Percentiles rank a stretch among this genome's conserved stretches.
These are phyloP conservation scores for Botryotinia convoluta DNA, from an alignment of 2,329 filamentous ascomycete species.

Conservation along the genomic window DNA sequence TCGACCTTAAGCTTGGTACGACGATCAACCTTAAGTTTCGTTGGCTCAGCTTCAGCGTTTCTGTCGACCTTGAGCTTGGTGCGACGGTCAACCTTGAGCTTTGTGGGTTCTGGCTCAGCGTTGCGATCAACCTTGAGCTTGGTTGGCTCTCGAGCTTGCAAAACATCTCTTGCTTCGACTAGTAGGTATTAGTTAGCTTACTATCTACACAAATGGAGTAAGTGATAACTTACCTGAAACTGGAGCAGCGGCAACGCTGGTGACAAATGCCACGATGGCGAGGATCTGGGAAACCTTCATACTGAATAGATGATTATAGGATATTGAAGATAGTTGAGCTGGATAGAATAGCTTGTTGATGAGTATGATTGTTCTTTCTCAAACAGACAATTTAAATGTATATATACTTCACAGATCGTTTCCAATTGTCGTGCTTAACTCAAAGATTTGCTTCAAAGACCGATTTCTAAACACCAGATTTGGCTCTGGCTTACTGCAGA, in stretches of 20 bases:
- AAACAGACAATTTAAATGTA: neutral
- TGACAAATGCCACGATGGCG: neutral
- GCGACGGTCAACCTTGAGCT: neutral
- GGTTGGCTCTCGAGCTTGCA: neutral
- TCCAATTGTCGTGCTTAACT: neutral
- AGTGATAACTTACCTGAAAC: neutral
- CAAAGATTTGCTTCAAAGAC: neutral
- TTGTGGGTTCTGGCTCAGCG: neutral
- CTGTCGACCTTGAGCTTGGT: neutral
- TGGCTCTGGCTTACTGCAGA: neutral
- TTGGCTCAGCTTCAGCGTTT: accelerated
- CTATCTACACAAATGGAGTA: neutral
- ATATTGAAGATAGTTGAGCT: neutral
- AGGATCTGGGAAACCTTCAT: neutral
- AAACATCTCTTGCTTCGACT: neutral
- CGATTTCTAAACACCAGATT: neutral
- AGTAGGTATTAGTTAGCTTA: neutral
- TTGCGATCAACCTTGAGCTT: neutral
- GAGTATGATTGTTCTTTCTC: neutral
- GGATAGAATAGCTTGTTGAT: neutral
- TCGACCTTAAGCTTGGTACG: neutral
- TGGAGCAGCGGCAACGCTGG: neutral
- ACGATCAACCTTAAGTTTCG: neutral
- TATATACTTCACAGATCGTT: neutral
- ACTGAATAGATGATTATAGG: neutral